Conservation (phyloP, 345 rosid genomes). For the Psidium guajava region DNA sequence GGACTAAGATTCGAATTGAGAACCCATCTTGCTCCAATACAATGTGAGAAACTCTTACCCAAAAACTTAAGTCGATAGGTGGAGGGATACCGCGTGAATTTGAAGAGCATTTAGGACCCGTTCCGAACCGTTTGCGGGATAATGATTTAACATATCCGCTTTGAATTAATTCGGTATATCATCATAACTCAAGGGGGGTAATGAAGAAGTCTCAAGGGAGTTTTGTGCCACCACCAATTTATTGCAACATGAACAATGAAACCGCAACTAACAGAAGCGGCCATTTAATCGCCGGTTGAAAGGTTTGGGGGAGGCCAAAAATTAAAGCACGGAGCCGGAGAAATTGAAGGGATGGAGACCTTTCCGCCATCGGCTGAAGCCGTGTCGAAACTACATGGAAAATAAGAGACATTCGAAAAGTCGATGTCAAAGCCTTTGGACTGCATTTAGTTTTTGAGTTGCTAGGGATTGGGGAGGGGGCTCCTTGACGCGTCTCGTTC, state of each 20-base stretch:
- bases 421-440: not conserved
- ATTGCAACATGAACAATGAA: not conserved
- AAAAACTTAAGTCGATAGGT: too few relatives aligned
- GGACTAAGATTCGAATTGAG: too few relatives aligned
- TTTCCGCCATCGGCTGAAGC: not conserved
- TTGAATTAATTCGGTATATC: too few relatives aligned
- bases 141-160: too few relatives aligned
- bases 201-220: not conserved
- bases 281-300: not conserved
- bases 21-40: too few relatives aligned
- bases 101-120: too few relatives aligned
- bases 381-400: not conserved
- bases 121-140: too few relatives aligned
- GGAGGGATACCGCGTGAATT: too few relatives aligned
- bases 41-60: too few relatives aligned
- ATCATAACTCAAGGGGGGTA: too few relatives aligned
- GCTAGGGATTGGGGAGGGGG: not conserved
- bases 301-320: not conserved
- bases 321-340: not conserved
- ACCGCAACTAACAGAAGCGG: not conserved
- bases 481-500: not conserved
- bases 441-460: not conserved
- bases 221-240: not conserved
- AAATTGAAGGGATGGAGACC: not conserved
- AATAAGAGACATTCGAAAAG: not conserved